Evolutionary conservation across 441 rosid genomes (phyloP), one percentile per base, ranked within the genome.

Genomic region (Breynia disticha): DNA sequence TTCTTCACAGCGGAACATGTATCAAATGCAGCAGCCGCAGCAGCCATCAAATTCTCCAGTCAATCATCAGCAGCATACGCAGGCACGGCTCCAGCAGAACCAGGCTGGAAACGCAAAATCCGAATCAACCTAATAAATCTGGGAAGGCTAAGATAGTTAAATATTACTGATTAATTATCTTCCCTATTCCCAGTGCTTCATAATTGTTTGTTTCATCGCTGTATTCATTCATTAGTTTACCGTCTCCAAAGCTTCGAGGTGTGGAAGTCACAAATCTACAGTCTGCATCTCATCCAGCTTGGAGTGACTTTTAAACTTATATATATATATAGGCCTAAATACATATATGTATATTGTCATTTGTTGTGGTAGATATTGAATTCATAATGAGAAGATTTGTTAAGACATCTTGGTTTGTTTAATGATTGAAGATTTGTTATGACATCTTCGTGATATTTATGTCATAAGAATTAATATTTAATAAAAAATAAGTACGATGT

Each of bases 211-310:
- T 56, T 57, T 56, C 58, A 57, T 48, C 39, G 42, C 50, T 46
- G 65, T 76, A 67, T 76, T 76, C 80, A 67, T 80, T 82, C 77
- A 76, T 78, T 82, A 55, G 66, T 74, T 80, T 70, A 64, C 52
- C 48, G 42, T 48, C 55, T 53, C 65, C 69, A 63, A 48, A 50
- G 50, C n/a, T 19, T 44, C 16, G 13, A 47, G 54, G 42, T 50
- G 37, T 52, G 71, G 57, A 39, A 38, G 54, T 64, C 15, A 52
- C 47, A 56, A 52, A 50, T 50, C 67, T n/a, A n/a, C 59, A 53
- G 44, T 17, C 54, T 48, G 66, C 52, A 41, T 65, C 46, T 21
- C 54, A 12, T 64, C 73, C 67, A 62, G 37, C 66, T 67, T 48
- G 60, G 73, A 71, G 45, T 28, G 44, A 48, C 60, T 13, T 54